These are phyloP conservation scores for Coprinopsis cinerea DNA, from an alignment of 768 basidiomycete genomes.

Conservation along the genomic window DNA sequence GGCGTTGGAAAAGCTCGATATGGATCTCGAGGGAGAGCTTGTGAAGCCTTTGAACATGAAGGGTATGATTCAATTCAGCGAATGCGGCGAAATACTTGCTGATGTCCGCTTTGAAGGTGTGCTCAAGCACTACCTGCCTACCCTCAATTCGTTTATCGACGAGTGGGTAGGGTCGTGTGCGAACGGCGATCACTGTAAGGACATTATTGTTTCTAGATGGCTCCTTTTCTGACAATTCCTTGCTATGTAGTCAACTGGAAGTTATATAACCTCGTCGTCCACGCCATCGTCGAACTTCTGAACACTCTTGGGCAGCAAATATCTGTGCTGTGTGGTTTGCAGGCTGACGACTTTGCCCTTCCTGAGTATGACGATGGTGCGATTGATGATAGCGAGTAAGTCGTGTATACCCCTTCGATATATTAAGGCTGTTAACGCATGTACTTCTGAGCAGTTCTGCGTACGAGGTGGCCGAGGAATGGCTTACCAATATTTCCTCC, in stretches of 20 bases:
- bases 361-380: slow-evolving; percentile 28
- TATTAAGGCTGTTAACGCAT: slow-evolving; percentile 8
- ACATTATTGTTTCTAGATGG: neutral
- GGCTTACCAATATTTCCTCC: slow-evolving; percentile 28
- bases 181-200: slow-evolving; percentile 43
- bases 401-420: neutral
- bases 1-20: slow-evolving; percentile 31
- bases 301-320: slow-evolving; percentile 29
- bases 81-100: neutral
- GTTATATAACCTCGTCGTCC: slow-evolving; percentile 41
- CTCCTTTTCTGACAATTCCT: slow-evolving; percentile 7
- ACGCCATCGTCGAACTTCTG: slow-evolving; percentile 34
- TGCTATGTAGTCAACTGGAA: slow-evolving; percentile 47
- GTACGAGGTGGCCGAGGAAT: slow-evolving; percentile 34
- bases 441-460: slow-evolving; percentile 25
- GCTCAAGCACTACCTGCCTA: slow-evolving; percentile 36
- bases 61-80: slow-evolving; percentile 36
- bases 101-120: slow-evolving; percentile 18
- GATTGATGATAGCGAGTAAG: slow-evolving; percentile 37
- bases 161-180: slow-evolving; percentile 44
- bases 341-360: slow-evolving; percentile 21
- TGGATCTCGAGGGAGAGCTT: slow-evolving; percentile 56
- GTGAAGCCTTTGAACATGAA: slow-evolving; percentile 40
- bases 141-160: slow-evolving; percentile 32
- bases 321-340: slow-evolving; percentile 11